phyloP scores from a whole-genome alignment of 1,139 yeast genomes.

The Saccharomyces hybrid region DNA sequence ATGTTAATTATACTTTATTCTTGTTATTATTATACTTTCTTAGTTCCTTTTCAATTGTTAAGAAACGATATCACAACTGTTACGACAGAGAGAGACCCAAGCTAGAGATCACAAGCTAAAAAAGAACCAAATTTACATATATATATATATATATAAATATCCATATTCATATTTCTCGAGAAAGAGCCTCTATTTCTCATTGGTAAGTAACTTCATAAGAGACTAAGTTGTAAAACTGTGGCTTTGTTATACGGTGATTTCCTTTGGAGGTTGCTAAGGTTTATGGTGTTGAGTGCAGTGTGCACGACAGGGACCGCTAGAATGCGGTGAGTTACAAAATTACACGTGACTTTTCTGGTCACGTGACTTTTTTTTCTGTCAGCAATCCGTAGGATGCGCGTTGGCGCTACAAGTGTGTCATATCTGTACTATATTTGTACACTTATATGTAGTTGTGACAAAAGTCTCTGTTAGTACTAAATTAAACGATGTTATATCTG shows the following conservation, averaged over 20 bases:
- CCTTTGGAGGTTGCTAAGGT: not conserved
- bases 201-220: not conserved
- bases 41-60: not conserved
- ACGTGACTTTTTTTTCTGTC: not conserved
- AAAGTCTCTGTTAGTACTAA: no score
- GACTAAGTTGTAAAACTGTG: not conserved
- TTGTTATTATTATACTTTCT: not conserved
- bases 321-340: not conserved
- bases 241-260: not conserved
- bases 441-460: no score
- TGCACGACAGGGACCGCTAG: not conserved
- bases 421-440: no score
- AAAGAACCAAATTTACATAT: not conserved
- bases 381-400: no score
- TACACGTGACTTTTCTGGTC: not conserved
- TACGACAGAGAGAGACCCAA: not conserved
- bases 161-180: not conserved
- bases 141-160: not conserved
- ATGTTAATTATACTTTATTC: slow-evolving; percentile 30
- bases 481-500: no score
- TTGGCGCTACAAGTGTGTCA: no score
- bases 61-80: not conserved
- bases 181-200: not conserved
- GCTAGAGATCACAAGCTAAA: not conserved
- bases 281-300: not conserved